These are phyloP conservation scores for Odonthalia washingtoniensis DNA, from an alignment of 31 red algal genomes.

Conservation along the genomic window DNA sequence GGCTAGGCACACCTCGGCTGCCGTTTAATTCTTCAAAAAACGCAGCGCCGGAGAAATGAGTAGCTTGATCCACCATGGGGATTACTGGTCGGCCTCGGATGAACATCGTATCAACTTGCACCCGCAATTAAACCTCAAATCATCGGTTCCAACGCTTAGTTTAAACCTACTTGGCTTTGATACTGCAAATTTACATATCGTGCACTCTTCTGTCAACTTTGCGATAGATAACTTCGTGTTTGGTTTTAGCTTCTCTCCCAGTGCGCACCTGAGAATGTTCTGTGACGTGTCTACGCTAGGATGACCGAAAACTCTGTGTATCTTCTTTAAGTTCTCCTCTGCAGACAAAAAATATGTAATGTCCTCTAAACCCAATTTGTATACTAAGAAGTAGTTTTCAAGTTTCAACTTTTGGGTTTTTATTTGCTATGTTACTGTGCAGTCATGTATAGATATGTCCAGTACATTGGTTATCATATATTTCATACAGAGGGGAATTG, in stretches of 20 bases:
- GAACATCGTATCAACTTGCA: neutral
- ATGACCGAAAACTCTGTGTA: neutral
- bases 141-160: neutral
- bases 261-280: neutral
- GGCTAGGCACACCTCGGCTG: neutral
- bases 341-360: neutral
- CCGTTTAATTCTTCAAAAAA: neutral
- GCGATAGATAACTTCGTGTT: neutral
- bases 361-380: neutral
- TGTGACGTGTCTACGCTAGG: neutral
- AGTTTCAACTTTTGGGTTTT: neutral
- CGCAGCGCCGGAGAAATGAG: too few species aligned
- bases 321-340: neutral
- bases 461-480: neutral
- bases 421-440: too few species aligned
- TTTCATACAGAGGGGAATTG: neutral
- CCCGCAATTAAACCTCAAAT: constrained; percentile 6
- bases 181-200: neutral
- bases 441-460: too few species aligned
- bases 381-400: constrained; percentile 4
- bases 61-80: constrained; percentile 10
- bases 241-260: neutral
- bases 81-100: neutral
- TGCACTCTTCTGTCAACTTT: neutral
- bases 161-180: constrained; percentile 7